phyloP scores from a whole-genome alignment of 805 yeast genomes.

The Metahyphopichia silvanorum region DNA sequence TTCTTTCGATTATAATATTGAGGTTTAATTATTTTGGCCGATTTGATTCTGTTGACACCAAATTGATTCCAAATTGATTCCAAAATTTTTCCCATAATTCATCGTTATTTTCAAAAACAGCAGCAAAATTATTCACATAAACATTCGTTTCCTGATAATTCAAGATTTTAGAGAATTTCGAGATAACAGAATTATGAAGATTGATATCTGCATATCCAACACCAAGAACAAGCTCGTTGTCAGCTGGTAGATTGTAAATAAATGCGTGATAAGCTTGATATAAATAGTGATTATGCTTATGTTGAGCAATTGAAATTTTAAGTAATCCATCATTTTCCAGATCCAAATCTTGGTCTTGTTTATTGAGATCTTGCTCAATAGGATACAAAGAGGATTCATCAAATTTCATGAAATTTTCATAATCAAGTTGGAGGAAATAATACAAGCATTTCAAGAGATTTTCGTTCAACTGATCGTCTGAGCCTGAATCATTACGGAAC shows the following conservation, averaged over 20 bases:
- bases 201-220: constrained; percentile 5
- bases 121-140: constrained; percentile 64
- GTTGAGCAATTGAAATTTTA: constrained; percentile 31
- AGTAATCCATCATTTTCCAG: constrained; percentile 1
- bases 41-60: constrained; percentile 29
- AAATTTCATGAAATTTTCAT: constrained; percentile 40
- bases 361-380: constrained; percentile 7
- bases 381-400: constrained; percentile 30
- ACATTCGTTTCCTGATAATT: constrained; percentile 66
- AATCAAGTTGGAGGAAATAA: constrained; percentile 45
- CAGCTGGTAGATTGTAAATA: constrained; percentile 7
- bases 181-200: constrained; percentile 6
- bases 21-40: constrained; percentile 42
- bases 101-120: constrained; percentile 53
- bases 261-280: constrained; percentile 6
- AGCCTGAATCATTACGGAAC: constrained; percentile 24
- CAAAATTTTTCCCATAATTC: constrained; percentile 36
- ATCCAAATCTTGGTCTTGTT: constrained; percentile 6
- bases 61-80: constrained; percentile 39
- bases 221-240: constrained; percentile 11
- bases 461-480: constrained; percentile 28
- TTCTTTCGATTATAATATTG: constrained; percentile 26
- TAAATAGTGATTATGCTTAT: constrained; percentile 31
- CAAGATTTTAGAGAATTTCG: constrained; percentile 16
- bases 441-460: constrained; percentile 49